Base-by-base conservation (phyloP, 2,329 filamentous ascomycete species). In the Celoporthe dispersa region DNA sequence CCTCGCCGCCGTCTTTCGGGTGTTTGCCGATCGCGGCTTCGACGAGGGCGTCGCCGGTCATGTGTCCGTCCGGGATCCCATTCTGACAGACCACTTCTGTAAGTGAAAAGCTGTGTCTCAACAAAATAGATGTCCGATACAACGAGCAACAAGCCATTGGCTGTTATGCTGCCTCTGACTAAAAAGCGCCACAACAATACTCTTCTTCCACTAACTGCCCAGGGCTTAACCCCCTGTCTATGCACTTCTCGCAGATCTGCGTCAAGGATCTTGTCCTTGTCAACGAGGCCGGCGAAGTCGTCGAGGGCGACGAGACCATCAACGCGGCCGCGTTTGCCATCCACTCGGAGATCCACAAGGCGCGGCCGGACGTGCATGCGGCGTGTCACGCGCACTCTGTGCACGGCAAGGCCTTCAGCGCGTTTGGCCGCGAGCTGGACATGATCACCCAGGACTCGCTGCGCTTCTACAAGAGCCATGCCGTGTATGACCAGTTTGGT, bases 271-370 rank as follows among this genome's bases (percentile, higher is more conserved):
- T 93, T 86, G 87, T 92, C 51, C 84, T 91, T 25, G 85, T 93
- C 5, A 86, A 92, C 73, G 79, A 83, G 59, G 76, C 79, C 41
- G 91, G 90, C 22, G 84, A 86, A n/a, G 85, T 90, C 9, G 84
- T 91, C 7, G 89, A 88, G 14, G 90, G 90, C 0, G 90, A 91
- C 75, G 81, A 85, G 28, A 88, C 90, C 0, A 87, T 88, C 60
- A 93, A 93, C 78, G 85, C 88, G 2, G 90, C 90, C 0, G 91
- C 90, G 0, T 92, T 92, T 75, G 78, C 91, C 68, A 93, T 93
- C 73, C 91, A 93, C 79, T 84, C 84, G 25, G 90, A 89, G 3
- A 82, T 92, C 22, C 87, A 91, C 79, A 88, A 87, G 78, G 88
- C 88, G 0, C 82, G 90, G 14, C 87, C 87, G 1, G 86, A 92